Conservation (phyloP, 2,329 filamentous ascomycete genomes). For the Zasmidium angulare region DNA sequence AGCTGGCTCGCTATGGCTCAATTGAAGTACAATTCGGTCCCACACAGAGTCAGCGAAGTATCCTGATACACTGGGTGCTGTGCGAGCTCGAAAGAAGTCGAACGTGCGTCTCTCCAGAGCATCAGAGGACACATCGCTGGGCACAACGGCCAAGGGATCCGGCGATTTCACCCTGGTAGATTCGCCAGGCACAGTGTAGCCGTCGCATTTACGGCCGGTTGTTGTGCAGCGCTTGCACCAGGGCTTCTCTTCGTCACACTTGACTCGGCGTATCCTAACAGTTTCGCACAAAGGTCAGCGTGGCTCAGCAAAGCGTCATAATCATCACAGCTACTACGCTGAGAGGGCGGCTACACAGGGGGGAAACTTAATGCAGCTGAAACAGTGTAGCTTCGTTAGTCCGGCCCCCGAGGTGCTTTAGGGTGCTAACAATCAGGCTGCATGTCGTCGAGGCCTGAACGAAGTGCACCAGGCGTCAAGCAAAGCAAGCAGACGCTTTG, state of each 20-base stretch:
- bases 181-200: slow-evolving; percentile 41
- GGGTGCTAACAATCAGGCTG: too few species aligned
- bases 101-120: slow-evolving; percentile 31
- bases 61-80: slow-evolving; percentile 29
- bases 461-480: too few species aligned
- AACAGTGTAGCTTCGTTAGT: too few species aligned
- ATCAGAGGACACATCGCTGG: slow-evolving; percentile 23
- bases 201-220: slow-evolving; percentile 59
- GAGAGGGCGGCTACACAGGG: too few species aligned
- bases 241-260: slow-evolving; percentile 58
- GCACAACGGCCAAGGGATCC: slow-evolving; percentile 19
- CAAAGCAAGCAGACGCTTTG: too few species aligned
- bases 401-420: too few species aligned
- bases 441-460: too few species aligned
- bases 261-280: slow-evolving; percentile 55
- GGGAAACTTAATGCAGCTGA: too few species aligned
- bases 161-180: slow-evolving; percentile 11
- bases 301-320: background rate
- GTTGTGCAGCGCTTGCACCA: slow-evolving; percentile 46
- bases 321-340: too few species aligned
- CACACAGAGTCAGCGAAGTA: slow-evolving; percentile 34
- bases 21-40: slow-evolving; percentile 32
- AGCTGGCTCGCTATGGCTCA: slow-evolving; percentile 32
- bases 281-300: slow-evolving; percentile 1
- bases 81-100: slow-evolving; percentile 31